These are phyloP conservation scores for Tilletia setariae DNA, from an alignment of 1,284 basidiomycete species.

Conservation along the genomic window DNA sequence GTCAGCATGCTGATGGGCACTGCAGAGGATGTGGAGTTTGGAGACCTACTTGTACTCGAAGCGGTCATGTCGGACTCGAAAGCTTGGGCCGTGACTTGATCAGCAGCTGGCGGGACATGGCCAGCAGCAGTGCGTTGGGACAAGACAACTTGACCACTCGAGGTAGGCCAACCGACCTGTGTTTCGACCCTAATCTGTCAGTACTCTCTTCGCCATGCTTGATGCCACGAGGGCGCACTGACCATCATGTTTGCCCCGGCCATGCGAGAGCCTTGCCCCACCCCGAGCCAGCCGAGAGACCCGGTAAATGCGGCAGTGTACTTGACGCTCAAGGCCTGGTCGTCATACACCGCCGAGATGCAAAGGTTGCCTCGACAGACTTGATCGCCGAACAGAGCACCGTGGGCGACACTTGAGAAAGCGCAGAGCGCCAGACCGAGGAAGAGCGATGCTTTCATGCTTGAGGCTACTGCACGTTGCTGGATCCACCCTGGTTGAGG, in stretches of 20 bases:
- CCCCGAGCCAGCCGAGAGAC: constrained; percentile 29
- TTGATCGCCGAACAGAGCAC: not conserved
- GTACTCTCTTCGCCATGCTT: no score
- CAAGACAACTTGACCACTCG: constrained; percentile 61
- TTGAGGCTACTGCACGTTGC: no score
- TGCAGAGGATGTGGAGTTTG: not conserved
- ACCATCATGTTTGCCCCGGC: constrained; percentile 41
- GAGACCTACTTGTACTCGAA: not conserved
- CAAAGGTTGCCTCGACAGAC: not conserved
- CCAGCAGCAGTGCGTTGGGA: constrained; percentile 62
- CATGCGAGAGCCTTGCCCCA: constrained; percentile 33
- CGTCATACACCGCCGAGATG: not conserved
- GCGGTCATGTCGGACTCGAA: not conserved
- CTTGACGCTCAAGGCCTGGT: not conserved
- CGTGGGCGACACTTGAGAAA: not conserved
- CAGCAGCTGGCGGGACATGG: constrained; percentile 60
- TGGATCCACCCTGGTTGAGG: no score
- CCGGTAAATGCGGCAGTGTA: not conserved
- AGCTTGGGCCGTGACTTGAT: not conserved
- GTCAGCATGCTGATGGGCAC: not conserved
- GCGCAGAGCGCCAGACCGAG: not conserved
- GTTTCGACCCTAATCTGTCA: no score
- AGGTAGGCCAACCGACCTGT: constrained; percentile 65
- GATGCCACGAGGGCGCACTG: constrained; percentile 17
- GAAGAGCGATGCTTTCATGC: no score